Evolutionary conservation across 192 early-diverging fungal species (phyloP).

Genomic region (Coemansia sp.): DNA sequence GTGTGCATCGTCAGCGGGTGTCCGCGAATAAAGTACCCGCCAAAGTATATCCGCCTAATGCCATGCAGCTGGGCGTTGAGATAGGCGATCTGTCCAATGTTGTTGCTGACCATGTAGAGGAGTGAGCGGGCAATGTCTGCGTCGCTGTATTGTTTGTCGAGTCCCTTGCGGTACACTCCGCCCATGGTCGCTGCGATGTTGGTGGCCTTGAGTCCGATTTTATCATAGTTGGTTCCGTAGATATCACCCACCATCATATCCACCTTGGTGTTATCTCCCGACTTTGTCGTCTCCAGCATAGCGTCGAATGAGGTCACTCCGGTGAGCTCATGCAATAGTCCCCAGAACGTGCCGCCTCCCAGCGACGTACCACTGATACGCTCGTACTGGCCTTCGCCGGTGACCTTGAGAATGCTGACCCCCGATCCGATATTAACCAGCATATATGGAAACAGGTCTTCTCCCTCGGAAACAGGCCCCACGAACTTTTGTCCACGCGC

Average conservation of each 20-base stretch:
- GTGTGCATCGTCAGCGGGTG: constrained; percentile 98
- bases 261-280: constrained; percentile 90
- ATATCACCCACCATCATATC: constrained; percentile 94
- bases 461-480: constrained; percentile 18
- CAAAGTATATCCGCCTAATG: constrained; percentile 91
- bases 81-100: constrained; percentile 98
- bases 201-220: constrained; percentile 90
- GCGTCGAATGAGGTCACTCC: constrained; percentile 87
- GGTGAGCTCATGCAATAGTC: constrained; percentile 84
- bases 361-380: constrained; percentile 87
- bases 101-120: constrained; percentile 96
- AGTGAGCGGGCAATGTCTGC: constrained; percentile 88
- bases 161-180: constrained; percentile 89
- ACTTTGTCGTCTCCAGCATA: constrained; percentile 83
- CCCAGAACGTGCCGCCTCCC: constrained; percentile 97
- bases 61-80: constrained; percentile 93
- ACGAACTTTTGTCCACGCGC: constrained; percentile 68
- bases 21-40: constrained; percentile 96
- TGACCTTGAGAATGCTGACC: constrained; percentile 94
- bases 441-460: constrained; percentile 87
- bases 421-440: constrained; percentile 98
- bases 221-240: constrained; percentile 86
- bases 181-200: constrained; percentile 96
- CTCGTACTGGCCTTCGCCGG: constrained; percentile 79
- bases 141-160: constrained; percentile 64